Conservation (phyloP, 2,329 filamentous ascomycete genomes). For the Lojkania enalia region DNA sequence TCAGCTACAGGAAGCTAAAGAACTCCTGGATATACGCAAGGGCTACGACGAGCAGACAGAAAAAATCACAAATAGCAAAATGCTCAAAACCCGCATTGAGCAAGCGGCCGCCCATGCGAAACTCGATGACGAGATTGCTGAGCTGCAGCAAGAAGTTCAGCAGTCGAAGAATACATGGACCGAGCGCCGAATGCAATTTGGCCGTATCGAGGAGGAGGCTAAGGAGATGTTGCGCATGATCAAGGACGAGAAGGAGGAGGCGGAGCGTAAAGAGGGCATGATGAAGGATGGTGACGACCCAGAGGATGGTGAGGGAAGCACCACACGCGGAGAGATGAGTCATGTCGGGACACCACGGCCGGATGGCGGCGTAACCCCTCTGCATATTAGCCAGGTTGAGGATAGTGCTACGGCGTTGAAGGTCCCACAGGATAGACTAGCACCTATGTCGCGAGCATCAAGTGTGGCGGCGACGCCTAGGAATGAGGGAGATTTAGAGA, state of each 20-base stretch:
- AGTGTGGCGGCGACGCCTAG: slow-evolving; percentile 34
- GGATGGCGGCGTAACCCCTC: slow-evolving; percentile 47
- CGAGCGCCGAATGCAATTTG: slow-evolving; percentile 84
- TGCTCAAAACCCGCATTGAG: slow-evolving; percentile 82
- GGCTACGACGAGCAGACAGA: slow-evolving; percentile 87
- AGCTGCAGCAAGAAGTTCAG: slow-evolving; percentile 81
- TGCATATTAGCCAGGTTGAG: slow-evolving; percentile 35
- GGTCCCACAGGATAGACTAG: slow-evolving; percentile 37
- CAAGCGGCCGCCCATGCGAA: slow-evolving; percentile 77
- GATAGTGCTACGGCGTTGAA: slow-evolving; percentile 22
- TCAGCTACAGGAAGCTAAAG: slow-evolving; percentile 68
- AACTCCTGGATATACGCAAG: slow-evolving; percentile 76
- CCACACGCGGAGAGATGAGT: slow-evolving; percentile 44
- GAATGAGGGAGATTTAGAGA: slow-evolving; percentile 32
- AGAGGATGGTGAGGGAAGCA: slow-evolving; percentile 45
- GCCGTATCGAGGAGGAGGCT: slow-evolving; percentile 87
- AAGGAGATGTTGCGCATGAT: slow-evolving; percentile 82
- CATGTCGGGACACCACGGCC: slow-evolving; percentile 51
- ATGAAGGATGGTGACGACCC: slow-evolving; percentile 50
- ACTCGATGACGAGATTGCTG: slow-evolving; percentile 83
- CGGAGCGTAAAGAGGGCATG: slow-evolving; percentile 78
- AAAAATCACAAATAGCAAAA: slow-evolving; percentile 78
- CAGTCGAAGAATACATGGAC: slow-evolving; percentile 82
- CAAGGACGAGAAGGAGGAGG: slow-evolving; percentile 92
- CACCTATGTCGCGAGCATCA: slow-evolving; percentile 31